Evolutionary conservation across 148 eudicot species (phyloP), one percentile per base, ranked within the genome.

Genomic region (Dysphania ambrosioides): DNA sequence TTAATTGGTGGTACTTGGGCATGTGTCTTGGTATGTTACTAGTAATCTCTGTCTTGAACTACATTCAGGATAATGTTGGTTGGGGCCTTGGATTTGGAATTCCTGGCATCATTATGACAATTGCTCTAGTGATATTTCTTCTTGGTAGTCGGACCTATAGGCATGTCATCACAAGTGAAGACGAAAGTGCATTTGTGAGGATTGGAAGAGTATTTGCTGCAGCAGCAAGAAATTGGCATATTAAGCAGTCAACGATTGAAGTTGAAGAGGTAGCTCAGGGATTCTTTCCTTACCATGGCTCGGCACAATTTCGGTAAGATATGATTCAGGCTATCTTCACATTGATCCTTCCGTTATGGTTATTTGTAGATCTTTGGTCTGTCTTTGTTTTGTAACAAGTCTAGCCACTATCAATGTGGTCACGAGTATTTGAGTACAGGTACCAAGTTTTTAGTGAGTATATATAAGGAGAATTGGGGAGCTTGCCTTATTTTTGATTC

Each of bases 1-100:
- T 94, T 79, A 94, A 91, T 32, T 94, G 98, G 93, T 91, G 93
- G 96, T 88, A 90, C 75, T 79, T 85, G 75, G 78, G 81, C 66
- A n/a, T 77, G 21, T 74, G 79, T 72, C 38, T 72, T 24, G 95
- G 93, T 36, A 67, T 86, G 7, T 23, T 80, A 10, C 71, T 78
- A 12, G 38, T 83, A 19, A 57, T 82, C 30, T 53, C 85, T 29
- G 23, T 84, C 60, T 63, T 91, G 76, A 88, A 63, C 70, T 90
- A 93, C 81, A 78, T 93, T 68, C 90, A 93, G 67, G 98, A 93
- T 61, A 90, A 93, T 72, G 75, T 94, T 71, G 85, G 84, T 41
- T 94, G 97, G 97, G 88, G 70, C 78, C 85, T 94, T 67, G 97
- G 96, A 56, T 94, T 94, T 84, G 98, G 98, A 72, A 90, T 94